phyloP scores from a whole-genome alignment of 345 rosid species.

The Alliaria petiolata region DNA sequence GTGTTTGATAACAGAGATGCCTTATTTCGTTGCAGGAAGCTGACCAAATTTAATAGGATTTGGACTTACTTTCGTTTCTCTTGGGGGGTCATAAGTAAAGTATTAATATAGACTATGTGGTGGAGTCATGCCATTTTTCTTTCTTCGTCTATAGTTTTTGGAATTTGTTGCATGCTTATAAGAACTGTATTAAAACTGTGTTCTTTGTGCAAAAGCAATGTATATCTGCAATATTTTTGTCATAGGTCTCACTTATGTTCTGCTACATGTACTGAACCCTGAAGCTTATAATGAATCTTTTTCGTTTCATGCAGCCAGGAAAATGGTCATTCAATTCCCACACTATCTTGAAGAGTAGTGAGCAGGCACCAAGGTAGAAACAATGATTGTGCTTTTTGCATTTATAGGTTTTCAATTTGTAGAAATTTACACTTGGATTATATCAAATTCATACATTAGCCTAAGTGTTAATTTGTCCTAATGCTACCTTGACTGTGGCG shows the following conservation, averaged over 20 bases:
- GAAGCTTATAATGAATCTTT: not conserved
- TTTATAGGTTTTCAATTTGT: too few relatives aligned
- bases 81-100: not conserved
- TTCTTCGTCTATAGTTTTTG: not conserved
- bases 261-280: not conserved
- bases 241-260: not conserved
- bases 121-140: not conserved
- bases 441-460: not conserved
- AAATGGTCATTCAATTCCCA: slow-evolving; percentile 18
- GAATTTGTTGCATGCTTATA: not conserved
- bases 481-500: not conserved
- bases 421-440: too few relatives aligned
- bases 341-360: slow-evolving; percentile 25
- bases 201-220: not conserved
- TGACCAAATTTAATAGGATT: not conserved
- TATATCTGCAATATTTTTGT: not conserved
- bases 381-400: not conserved
- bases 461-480: not conserved
- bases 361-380: slow-evolving; percentile 23
- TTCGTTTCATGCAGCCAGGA: slow-evolving; percentile 3
- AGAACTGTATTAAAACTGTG: not conserved
- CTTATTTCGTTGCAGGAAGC: not conserved
- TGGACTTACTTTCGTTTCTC: not conserved
- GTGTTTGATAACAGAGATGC: too few relatives aligned
- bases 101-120: not conserved